Conservation (phyloP, 805 yeast species). For the Hanseniaspora taiwanica region DNA sequence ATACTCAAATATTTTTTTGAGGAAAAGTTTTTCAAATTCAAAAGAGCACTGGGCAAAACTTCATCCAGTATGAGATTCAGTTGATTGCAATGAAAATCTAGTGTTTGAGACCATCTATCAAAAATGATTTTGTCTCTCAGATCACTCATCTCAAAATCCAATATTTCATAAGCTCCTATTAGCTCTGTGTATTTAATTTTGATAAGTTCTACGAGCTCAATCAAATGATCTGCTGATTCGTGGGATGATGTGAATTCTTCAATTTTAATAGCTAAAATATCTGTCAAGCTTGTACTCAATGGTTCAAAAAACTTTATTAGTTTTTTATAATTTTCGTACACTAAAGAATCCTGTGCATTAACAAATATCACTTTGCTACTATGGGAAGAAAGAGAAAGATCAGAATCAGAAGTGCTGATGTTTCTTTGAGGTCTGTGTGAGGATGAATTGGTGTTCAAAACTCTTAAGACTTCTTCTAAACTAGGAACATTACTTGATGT, state of each 20-base stretch:
- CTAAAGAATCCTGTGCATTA: background rate
- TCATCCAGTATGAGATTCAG: background rate
- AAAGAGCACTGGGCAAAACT: background rate
- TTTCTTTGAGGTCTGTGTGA: background rate
- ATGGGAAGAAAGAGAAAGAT: background rate
- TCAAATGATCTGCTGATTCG: slow-evolving; percentile 18
- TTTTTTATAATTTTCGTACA: background rate
- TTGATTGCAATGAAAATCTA: background rate
- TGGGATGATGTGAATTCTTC: slow-evolving; percentile 27
- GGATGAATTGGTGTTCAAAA: background rate
- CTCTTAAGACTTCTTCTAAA: background rate
- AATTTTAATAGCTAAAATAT: slow-evolving; percentile 37
- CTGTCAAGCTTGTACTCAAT: slow-evolving; percentile 30
- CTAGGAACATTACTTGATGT: background rate
- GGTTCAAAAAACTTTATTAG: background rate
- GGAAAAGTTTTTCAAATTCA: background rate
- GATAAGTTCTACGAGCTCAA: slow-evolving; percentile 20
- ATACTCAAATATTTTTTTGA: background rate
- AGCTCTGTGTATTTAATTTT: slow-evolving; percentile 28
- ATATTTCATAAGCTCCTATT: slow-evolving; percentile 27
- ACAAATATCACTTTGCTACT: background rate
- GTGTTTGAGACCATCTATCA: slow-evolving; percentile 32
- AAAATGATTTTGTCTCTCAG: slow-evolving; percentile 37
- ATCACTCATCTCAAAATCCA: slow-evolving; percentile 28
- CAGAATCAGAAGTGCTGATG: background rate